These are phyloP conservation scores for Aspergillus tanneri DNA, from an alignment of 2,329 filamentous ascomycete genomes.

Conservation along the genomic window DNA sequence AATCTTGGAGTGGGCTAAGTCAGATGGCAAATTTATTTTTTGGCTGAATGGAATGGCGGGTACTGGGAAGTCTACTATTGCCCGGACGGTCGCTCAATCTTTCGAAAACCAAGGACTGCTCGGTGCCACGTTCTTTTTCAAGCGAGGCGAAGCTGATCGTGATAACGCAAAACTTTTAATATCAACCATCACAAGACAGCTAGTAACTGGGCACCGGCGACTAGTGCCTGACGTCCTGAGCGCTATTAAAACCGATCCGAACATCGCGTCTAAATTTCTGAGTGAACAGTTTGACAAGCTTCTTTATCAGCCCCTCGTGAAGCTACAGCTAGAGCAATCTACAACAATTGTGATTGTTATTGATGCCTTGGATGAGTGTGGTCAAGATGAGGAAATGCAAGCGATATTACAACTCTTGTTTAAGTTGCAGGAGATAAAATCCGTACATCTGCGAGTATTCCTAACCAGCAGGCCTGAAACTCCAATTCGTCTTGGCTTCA, in stretches of 20 bases:
- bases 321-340: background rate
- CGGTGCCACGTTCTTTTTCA: constrained; percentile 49
- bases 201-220: constrained; percentile 32
- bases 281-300: constrained; percentile 29
- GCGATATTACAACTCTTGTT: constrained; percentile 24
- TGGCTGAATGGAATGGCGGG: constrained; percentile 40
- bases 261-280: constrained; percentile 25
- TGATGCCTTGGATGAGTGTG: constrained; percentile 29
- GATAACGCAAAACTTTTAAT: constrained; percentile 38
- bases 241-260: constrained; percentile 22
- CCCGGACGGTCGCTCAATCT: constrained; percentile 31
- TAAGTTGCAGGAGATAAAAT: constrained; percentile 3
- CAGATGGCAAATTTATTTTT: constrained; percentile 25
- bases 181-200: constrained; percentile 29
- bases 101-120: constrained; percentile 23
- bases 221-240: constrained; percentile 21
- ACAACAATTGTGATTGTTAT: constrained; percentile 19
- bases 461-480: constrained; percentile 30
- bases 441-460: constrained; percentile 21
- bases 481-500: constrained; percentile 20
- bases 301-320: constrained; percentile 22
- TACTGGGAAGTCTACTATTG: constrained; percentile 28
- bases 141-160: constrained; percentile 42
- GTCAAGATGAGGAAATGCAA: constrained; percentile 16
- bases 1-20: constrained; percentile 24